These are phyloP conservation scores for Oxalis stricta DNA, from an alignment of 441 rosid species.

Conservation along the genomic window DNA sequence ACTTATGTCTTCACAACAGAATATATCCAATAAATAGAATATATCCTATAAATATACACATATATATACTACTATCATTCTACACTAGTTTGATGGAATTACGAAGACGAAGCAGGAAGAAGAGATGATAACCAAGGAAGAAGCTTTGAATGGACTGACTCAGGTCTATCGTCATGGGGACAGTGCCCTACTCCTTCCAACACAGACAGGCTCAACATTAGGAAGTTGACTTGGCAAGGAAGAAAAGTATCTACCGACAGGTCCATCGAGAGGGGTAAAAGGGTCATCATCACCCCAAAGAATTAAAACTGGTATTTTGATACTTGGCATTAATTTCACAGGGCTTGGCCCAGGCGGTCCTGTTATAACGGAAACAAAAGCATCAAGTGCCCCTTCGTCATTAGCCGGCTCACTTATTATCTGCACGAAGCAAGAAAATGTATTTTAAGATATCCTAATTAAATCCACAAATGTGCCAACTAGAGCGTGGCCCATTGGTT, in stretches of 20 bases:
- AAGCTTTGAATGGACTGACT: slow-evolving; percentile 55
- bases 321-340: slow-evolving; percentile 41
- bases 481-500: too few relatives aligned
- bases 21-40: too few relatives aligned
- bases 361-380: slow-evolving; percentile 72
- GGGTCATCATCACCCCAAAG: slow-evolving; percentile 87
- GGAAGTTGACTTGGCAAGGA: slow-evolving; percentile 40
- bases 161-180: slow-evolving; percentile 81
- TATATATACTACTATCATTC: too few relatives aligned
- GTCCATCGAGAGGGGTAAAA: slow-evolving; percentile 77
- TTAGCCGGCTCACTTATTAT: slow-evolving; percentile 69
- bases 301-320: slow-evolving; percentile 46
- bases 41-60: too few relatives aligned
- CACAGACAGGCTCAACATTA: slow-evolving; percentile 45
- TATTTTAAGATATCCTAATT: too few relatives aligned
- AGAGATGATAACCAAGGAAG: slow-evolving; percentile 70
- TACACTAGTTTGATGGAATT: too few relatives aligned
- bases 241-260: slow-evolving; percentile 72
- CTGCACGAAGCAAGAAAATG: slow-evolving; percentile 21
- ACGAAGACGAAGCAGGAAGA: slow-evolving; percentile 22
- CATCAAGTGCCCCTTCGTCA: slow-evolving; percentile 82
- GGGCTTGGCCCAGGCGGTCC: slow-evolving; percentile 96
- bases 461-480: too few relatives aligned
- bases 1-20: too few relatives aligned
- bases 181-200: slow-evolving; percentile 85